Conservation (phyloP, 306 rosid genomes). For the Cucumis hystrix region DNA sequence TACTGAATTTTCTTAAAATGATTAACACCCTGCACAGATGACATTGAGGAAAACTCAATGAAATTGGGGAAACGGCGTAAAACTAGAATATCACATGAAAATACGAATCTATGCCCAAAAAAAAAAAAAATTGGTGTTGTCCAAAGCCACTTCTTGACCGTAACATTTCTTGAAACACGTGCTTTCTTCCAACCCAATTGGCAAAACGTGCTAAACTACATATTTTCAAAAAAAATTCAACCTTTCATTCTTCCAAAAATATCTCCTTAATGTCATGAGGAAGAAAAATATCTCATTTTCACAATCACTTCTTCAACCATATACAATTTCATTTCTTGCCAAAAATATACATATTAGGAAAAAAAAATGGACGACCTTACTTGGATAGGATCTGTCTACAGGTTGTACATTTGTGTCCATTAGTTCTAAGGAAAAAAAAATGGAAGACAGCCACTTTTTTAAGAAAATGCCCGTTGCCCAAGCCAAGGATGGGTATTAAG, state of each 20-base stretch:
- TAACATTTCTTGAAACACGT: neutral
- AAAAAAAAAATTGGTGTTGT: neutral
- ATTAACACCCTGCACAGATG: conserved; percentile 72
- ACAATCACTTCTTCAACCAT: neutral
- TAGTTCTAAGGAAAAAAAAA: neutral
- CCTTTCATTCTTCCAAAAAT: neutral
- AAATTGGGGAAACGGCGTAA: neutral
- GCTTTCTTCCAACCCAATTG: neutral
- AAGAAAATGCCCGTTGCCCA: neutral
- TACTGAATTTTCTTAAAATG: conserved; percentile 92
- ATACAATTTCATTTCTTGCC: neutral
- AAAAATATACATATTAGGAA: neutral
- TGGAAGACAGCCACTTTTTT: neutral
- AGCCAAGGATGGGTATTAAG: neutral
- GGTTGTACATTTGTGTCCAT: too few species aligned
- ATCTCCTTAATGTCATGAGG: neutral
- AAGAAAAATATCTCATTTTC: neutral
- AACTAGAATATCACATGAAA: neutral
- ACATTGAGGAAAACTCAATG: conserved; percentile 11
- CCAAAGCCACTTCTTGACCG: neutral
- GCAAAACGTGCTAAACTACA: neutral
- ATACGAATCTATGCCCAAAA: neutral
- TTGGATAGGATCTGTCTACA: too few species aligned
- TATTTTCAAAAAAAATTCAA: neutral
- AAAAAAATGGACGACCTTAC: too few species aligned